These are phyloP conservation scores for Vigna radiata DNA, from an alignment of 306 rosid species.

Conservation along the genomic window DNA sequence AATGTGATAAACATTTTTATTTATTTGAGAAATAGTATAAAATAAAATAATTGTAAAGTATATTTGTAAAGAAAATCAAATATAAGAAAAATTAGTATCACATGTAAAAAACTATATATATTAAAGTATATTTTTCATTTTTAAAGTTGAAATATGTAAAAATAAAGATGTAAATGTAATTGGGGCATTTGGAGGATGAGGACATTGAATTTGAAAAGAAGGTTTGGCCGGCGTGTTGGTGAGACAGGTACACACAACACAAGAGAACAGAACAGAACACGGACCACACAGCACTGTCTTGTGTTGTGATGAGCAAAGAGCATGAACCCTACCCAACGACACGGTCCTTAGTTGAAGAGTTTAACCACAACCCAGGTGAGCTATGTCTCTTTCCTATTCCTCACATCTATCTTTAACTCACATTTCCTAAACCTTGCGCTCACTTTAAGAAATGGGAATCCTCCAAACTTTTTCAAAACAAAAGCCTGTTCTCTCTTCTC, in stretches of 20 bases:
- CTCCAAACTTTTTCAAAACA: constrained; percentile 33
- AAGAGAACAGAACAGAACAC: background rate
- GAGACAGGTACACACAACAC: background rate
- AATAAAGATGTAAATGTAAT: background rate
- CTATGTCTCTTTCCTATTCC: background rate
- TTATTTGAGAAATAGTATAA: too few relatives aligned
- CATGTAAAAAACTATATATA: too few relatives aligned
- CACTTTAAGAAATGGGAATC: constrained; percentile 43
- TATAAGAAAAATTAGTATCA: too few relatives aligned
- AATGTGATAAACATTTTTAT: too few relatives aligned
- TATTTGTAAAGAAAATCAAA: too few relatives aligned
- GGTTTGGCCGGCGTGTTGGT: background rate
- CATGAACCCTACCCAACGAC: constrained; percentile 32
- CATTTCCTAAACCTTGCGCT: constrained; percentile 20
- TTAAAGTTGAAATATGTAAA: too few relatives aligned
- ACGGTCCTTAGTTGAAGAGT: constrained; percentile 12
- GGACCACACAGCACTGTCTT: background rate
- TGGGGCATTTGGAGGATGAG: background rate
- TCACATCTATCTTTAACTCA: background rate
- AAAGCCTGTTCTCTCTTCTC: background rate
- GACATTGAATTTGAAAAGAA: constrained; percentile 41
- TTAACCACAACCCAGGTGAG: constrained; percentile 37
- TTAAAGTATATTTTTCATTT: too few relatives aligned
- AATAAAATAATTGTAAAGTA: too few relatives aligned
- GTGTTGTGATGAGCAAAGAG: background rate